phyloP scores from a whole-genome alignment of 768 basidiomycete genomes.

The Rhodotorula diobovata region DNA sequence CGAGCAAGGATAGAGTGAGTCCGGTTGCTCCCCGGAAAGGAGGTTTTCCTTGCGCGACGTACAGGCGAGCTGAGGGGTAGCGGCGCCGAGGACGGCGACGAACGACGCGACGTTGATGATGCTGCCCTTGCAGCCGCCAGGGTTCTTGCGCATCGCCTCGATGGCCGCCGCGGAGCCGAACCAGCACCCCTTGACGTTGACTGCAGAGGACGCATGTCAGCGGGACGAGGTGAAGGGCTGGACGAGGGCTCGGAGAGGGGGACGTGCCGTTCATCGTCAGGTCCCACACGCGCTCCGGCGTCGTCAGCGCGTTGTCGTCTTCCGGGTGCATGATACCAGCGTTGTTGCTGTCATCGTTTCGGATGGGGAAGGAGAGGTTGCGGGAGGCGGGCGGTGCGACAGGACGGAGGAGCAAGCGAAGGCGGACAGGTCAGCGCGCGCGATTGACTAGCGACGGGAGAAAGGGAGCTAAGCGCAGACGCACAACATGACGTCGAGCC shows the following conservation, averaged over 20 bases:
- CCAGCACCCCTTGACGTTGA: constrained; percentile 98
- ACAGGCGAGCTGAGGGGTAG: constrained; percentile 98
- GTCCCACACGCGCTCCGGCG: constrained; percentile 90
- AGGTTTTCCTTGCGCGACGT: constrained; percentile 9
- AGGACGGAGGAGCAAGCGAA: background rate
- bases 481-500: constrained; percentile 85
- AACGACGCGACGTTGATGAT: constrained; percentile 99
- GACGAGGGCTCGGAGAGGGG: background rate
- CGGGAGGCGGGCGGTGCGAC: too few species aligned
- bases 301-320: constrained; percentile 92
- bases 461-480: constrained; percentile 42
- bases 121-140: constrained; percentile 68
- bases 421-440: background rate
- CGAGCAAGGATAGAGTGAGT: background rate
- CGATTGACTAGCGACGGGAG: background rate
- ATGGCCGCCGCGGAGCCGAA: constrained; percentile 99
- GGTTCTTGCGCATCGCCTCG: constrained; percentile 89
- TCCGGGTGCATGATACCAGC: constrained; percentile 95
- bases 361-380: background rate
- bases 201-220: constrained; percentile 59
- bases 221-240: background rate
- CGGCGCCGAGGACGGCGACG: constrained; percentile 90
- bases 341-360: constrained; percentile 21
- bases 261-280: constrained; percentile 46
- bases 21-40: too few species aligned